Conservation (phyloP, 179 eudicot species). For the Beta macrorhiza region DNA sequence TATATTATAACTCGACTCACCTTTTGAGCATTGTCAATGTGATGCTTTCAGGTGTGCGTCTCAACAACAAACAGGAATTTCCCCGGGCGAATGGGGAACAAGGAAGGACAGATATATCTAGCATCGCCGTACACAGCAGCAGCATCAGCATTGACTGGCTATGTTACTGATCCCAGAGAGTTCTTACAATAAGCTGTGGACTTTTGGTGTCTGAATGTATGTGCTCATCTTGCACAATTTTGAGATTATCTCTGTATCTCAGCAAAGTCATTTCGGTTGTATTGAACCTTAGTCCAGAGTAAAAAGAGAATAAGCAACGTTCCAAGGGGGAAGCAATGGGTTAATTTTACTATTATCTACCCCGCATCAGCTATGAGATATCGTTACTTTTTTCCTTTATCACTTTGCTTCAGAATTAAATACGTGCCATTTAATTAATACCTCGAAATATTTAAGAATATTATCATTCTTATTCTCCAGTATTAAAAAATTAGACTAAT, state of each 20-base stretch:
- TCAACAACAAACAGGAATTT: constrained; percentile 95
- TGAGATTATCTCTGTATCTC: background rate
- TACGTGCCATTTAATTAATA: too few relatives aligned
- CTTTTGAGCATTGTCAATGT: too few relatives aligned
- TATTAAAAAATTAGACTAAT: too few relatives aligned
- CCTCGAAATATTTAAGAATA: too few relatives aligned
- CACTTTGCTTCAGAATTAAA: too few relatives aligned
- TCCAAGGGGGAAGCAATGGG: background rate
- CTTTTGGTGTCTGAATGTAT: background rate
- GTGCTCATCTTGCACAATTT: background rate
- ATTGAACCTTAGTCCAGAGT: background rate
- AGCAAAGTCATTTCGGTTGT: background rate
- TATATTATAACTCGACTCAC: too few relatives aligned
- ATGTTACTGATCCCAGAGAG: constrained; percentile 68
- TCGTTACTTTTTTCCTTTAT: too few relatives aligned
- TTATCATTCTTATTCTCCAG: too few relatives aligned
- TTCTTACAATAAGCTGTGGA: constrained; percentile 34
- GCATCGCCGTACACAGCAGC: constrained; percentile 98
- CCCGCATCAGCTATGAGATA: background rate
- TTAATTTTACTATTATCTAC: background rate
- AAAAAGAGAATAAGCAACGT: too few relatives aligned
- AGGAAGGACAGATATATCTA: constrained; percentile 87
- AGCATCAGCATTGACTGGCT: constrained; percentile 77
- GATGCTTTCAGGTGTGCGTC: constrained; percentile 72
- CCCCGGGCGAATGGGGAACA: constrained; percentile 44